phyloP scores from a whole-genome alignment of 257 asterid species.

The Scutellaria barbata region DNA sequence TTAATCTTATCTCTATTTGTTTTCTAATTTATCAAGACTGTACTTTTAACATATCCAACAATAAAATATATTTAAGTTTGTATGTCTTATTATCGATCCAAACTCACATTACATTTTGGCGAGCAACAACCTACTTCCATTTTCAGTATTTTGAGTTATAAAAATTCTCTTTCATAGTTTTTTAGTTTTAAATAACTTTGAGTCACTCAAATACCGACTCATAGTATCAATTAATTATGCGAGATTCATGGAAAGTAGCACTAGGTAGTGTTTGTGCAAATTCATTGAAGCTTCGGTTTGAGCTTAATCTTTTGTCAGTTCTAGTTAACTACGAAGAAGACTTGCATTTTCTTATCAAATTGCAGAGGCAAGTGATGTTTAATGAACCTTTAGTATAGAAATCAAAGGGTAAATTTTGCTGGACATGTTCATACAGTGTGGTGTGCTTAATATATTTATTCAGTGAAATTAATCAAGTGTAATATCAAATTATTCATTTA shows the following conservation, averaged over 20 bases:
- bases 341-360: background rate
- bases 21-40: background rate
- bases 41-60: background rate
- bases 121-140: background rate
- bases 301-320: background rate
- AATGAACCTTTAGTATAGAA: slow-evolving; percentile 24
- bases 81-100: background rate
- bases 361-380: slow-evolving; percentile 33
- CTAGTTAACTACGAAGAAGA: background rate
- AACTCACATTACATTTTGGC: background rate
- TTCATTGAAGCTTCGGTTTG: slow-evolving; percentile 32
- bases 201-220: background rate
- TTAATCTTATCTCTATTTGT: background rate
- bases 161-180: background rate
- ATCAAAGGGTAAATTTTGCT: slow-evolving; percentile 31
- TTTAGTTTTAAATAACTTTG: background rate
- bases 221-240: slow-evolving; percentile 5
- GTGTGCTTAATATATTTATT: background rate
- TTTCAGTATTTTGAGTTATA: background rate
- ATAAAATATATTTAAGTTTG: background rate
- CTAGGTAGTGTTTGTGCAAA: background rate
- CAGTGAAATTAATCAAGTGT: background rate
- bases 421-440: slow-evolving; percentile 19
- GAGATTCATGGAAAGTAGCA: slow-evolving; percentile 1
- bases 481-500: background rate